Conservation (phyloP, 1,284 basidiomycete genomes). For the Trichosporon coremiiforme region DNA sequence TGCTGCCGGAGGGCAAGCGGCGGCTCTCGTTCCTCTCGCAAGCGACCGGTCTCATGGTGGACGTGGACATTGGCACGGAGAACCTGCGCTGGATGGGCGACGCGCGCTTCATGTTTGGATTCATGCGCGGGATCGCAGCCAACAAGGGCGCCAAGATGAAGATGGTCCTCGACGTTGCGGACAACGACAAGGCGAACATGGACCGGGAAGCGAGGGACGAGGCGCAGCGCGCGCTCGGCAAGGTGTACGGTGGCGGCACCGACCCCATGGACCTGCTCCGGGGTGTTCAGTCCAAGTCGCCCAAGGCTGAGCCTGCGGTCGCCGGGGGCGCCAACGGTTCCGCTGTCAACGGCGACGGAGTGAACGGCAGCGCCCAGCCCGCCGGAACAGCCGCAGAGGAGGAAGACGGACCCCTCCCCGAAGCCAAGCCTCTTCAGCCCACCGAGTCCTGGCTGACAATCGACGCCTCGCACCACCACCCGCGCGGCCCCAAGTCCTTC, state of each 20-base stretch:
- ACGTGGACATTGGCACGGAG: conserved; percentile 82
- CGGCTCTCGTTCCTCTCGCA: conserved; percentile 87
- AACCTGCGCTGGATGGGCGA: conserved; percentile 92
- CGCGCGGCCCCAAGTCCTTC: conserved; percentile 17
- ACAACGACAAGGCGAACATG: conserved; percentile 75
- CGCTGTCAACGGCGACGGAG: background rate
- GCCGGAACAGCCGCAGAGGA: conserved; percentile 16
- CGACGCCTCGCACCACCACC: conserved; percentile 33
- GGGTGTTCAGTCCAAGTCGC: conserved; percentile 20
- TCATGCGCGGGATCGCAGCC: conserved; percentile 71
- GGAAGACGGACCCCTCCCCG: conserved; percentile 37
- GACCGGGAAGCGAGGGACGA: conserved; percentile 46
- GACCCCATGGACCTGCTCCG: conserved; percentile 28
- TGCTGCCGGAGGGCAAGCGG: conserved; percentile 43
- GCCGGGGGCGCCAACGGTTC: background rate
- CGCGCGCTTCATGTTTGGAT: conserved; percentile 80
- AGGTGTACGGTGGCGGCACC: conserved; percentile 34
- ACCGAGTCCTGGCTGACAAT: conserved; percentile 51
- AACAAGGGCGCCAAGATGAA: conserved; percentile 70
- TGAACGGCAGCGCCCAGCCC: background rate
- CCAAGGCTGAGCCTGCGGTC: background rate
- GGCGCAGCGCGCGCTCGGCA: conserved; percentile 24
- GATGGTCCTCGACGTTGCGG: conserved; percentile 70
- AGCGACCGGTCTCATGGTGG: conserved; percentile 87
- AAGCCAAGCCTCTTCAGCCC: conserved; percentile 40